A percentile compares a stretch with the other conserved stretches of the same genome.
These are phyloP conservation scores for Bipolaris gigantea DNA, from an alignment of 2,329 filamentous ascomycete species.

Conservation along the genomic window DNA sequence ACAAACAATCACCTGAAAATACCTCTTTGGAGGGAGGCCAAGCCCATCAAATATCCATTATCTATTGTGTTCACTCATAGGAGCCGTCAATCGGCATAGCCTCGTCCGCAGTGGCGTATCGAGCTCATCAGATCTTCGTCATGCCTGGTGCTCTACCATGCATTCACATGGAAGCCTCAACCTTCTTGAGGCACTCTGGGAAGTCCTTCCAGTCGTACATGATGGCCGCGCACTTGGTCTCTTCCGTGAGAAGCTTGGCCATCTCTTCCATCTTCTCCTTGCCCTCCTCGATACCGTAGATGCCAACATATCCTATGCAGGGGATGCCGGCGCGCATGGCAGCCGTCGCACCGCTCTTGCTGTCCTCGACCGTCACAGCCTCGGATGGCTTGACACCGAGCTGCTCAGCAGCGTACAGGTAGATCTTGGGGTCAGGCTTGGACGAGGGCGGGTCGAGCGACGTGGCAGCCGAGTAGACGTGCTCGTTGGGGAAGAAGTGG, in stretches of 20 bases:
- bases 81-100: conserved; percentile 25
- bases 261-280: conserved; percentile 51
- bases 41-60: conserved; percentile 11
- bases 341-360: conserved; percentile 79
- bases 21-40: not conserved
- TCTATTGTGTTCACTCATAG: conserved; percentile 13
- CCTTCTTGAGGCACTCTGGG: conserved; percentile 52
- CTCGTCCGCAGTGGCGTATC: conserved; percentile 14
- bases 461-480: conserved; percentile 80
- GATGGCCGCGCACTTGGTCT: conserved; percentile 52
- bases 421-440: conserved; percentile 90
- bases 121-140: conserved; percentile 19
- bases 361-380: conserved; percentile 84
- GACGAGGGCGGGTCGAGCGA: conserved; percentile 77
- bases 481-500: conserved; percentile 74
- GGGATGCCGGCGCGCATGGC: conserved; percentile 77
- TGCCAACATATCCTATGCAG: conserved; percentile 82
- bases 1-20: not conserved
- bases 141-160: conserved; percentile 1
- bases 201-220: conserved; percentile 59
- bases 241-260: conserved; percentile 53
- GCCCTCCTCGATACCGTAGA: conserved; percentile 50
- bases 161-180: conserved; percentile 47
- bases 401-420: conserved; percentile 73
- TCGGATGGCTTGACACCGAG: conserved; percentile 72